phyloP scores from a whole-genome alignment of 2,329 filamentous ascomycete genomes.

The Neofusicoccum sp. region DNA sequence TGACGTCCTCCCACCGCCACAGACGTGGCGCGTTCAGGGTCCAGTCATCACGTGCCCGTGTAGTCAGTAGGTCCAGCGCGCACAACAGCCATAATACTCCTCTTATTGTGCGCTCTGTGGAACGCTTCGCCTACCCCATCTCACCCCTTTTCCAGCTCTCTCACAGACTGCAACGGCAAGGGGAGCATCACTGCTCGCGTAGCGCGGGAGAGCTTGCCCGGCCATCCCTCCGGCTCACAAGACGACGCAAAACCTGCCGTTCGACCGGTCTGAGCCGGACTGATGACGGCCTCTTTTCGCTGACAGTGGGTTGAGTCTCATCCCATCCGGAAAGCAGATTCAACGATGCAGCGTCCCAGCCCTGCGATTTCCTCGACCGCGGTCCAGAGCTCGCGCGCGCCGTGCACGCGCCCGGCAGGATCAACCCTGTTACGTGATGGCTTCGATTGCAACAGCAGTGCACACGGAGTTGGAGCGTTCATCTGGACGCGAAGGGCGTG shows the following conservation, averaged over 20 bases:
- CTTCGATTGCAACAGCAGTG: too few relatives aligned
- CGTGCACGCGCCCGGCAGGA: conserved; percentile 4
- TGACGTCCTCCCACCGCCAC: conserved; percentile 11
- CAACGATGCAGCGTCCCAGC: neutral
- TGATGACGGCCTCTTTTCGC: neutral
- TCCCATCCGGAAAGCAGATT: neutral
- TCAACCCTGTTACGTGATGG: neutral
- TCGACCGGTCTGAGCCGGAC: neutral
- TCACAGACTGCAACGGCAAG: neutral
- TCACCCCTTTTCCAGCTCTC: neutral
- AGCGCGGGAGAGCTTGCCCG: neutral
- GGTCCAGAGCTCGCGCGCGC: neutral
- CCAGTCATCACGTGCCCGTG: neutral
- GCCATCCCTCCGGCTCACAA: neutral
- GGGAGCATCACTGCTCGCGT: neutral
- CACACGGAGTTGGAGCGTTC: too few relatives aligned
- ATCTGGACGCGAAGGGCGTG: too few relatives aligned
- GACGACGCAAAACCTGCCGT: neutral
- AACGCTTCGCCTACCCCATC: conserved; percentile 5
- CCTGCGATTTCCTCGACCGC: neutral
- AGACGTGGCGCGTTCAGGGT: conserved; percentile 9
- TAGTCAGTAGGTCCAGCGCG: neutral
- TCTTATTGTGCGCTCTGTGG: neutral
- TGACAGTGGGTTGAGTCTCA: neutral
- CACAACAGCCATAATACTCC: neutral